These are phyloP conservation scores for Dothideomycetes sp. DNA, from an alignment of 2,329 filamentous ascomycete species.

Conservation along the genomic window DNA sequence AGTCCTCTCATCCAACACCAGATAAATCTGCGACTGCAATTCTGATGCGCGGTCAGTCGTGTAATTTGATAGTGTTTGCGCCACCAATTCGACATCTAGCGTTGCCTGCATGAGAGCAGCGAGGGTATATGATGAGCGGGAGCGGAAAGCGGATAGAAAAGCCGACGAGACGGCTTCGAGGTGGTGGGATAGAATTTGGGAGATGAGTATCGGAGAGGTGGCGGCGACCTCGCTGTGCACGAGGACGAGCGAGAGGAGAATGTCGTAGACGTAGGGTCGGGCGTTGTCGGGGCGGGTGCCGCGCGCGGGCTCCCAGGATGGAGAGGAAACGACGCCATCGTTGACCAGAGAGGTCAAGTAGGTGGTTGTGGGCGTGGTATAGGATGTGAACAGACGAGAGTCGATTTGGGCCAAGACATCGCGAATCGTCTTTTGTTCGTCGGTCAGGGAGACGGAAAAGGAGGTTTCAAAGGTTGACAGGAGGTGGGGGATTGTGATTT, in stretches of 20 bases:
- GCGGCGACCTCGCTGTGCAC: conserved; percentile 60
- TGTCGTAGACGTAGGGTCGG: conserved; percentile 79
- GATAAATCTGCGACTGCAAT: conserved; percentile 81
- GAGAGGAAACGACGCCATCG: conserved; percentile 54
- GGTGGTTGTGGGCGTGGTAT: conserved; percentile 67
- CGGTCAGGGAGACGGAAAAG: conserved; percentile 88
- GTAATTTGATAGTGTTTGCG: conserved; percentile 84
- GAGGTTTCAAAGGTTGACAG: conserved; percentile 86
- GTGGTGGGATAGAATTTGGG: conserved; percentile 73
- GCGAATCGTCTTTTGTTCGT: conserved; percentile 83
- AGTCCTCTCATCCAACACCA: conserved; percentile 78
- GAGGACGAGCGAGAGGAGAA: conserved; percentile 73
- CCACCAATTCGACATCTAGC: conserved; percentile 91
- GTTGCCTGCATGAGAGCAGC: conserved; percentile 91
- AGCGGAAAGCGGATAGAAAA: conserved; percentile 70
- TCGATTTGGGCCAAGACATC: conserved; percentile 90
- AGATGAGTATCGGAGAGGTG: conserved; percentile 58
- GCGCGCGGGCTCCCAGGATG: conserved; percentile 56
- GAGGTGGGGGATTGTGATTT: conserved; percentile 75
- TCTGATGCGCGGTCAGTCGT: conserved; percentile 73
- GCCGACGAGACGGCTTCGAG: conserved; percentile 71
- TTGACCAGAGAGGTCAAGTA: conserved; percentile 59
- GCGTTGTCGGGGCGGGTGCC: conserved; percentile 55
- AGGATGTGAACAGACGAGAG: conserved; percentile 79
- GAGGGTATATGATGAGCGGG: conserved; percentile 56